These are phyloP conservation scores for Populus davidiana DNA, from an alignment of 345 rosid genomes.

Conservation along the genomic window DNA sequence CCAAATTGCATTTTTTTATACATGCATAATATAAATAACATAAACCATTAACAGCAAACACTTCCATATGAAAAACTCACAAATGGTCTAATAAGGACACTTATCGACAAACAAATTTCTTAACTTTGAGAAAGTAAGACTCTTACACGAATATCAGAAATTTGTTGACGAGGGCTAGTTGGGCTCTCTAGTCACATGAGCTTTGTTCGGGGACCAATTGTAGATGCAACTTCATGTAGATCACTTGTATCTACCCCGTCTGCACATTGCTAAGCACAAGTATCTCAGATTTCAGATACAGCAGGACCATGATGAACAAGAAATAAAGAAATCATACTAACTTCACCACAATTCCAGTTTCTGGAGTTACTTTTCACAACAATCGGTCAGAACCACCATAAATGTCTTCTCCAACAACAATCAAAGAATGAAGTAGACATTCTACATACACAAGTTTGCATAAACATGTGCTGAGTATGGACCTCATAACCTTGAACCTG, in stretches of 20 bases:
- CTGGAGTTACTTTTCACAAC: slow-evolving; percentile 78
- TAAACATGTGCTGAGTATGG: neutral
- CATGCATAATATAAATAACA: neutral
- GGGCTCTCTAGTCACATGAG: slow-evolving; percentile 96
- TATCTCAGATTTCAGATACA: slow-evolving; percentile 11
- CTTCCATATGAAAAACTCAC: neutral
- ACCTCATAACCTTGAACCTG: neutral
- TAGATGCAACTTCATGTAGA: slow-evolving; percentile 71
- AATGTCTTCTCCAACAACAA: slow-evolving; percentile 91
- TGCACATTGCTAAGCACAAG: slow-evolving; percentile 30
- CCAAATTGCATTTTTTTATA: neutral
- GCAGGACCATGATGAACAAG: neutral
- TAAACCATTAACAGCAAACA: neutral
- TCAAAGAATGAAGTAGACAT: slow-evolving; percentile 3
- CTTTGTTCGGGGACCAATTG: slow-evolving; percentile 70
- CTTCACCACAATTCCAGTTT: slow-evolving; percentile 73
- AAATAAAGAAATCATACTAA: slow-evolving; percentile 37
- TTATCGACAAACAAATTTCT: neutral
- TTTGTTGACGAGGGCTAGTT: slow-evolving; percentile 80
- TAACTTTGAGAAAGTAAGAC: slow-evolving; percentile 2
- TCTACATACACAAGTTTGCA: neutral
- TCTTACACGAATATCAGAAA: slow-evolving; percentile 75
- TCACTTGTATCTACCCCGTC: slow-evolving; percentile 80
- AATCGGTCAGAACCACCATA: slow-evolving; percentile 95
- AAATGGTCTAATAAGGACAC: neutral